Percentiles rank a stretch among this genome's conserved stretches.
These are phyloP conservation scores for Arthromyces matolae DNA, from an alignment of 768 basidiomycete species.

Conservation along the genomic window DNA sequence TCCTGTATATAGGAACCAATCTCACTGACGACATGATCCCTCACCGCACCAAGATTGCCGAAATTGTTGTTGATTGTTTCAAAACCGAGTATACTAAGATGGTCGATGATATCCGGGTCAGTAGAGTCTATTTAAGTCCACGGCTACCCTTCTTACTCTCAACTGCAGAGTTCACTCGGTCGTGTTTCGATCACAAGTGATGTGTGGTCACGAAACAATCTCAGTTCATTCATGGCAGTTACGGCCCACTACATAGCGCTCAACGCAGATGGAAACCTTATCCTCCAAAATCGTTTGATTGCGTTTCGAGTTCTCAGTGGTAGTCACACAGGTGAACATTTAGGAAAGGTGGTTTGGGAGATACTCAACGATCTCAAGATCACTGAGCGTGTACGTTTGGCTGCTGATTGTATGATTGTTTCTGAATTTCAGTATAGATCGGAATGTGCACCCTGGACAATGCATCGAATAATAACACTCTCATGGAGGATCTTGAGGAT, in stretches of 20 bases:
- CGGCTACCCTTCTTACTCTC: background rate
- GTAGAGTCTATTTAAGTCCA: background rate
- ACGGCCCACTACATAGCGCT: constrained; percentile 16
- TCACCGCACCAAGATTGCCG: constrained; percentile 22
- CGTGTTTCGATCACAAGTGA: constrained; percentile 18
- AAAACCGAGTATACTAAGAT: constrained; percentile 15
- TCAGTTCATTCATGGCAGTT: constrained; percentile 16
- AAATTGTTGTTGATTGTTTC: constrained; percentile 17
- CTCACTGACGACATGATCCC: constrained; percentile 24
- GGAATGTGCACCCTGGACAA: constrained; percentile 27
- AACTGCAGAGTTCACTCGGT: constrained; percentile 15
- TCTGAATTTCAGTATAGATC: constrained; percentile 11
- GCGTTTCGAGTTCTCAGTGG: too few relatives aligned
- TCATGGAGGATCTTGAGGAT: background rate
- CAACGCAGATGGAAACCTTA: constrained; percentile 10
- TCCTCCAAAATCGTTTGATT: constrained; percentile 12
- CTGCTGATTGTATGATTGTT: background rate
- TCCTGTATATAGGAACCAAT: constrained; percentile 19
- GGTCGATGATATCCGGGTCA: constrained; percentile 12
- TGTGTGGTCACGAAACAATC: constrained; percentile 15
- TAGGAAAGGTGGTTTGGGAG: constrained; percentile 14
- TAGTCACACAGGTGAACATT: constrained; percentile 11
- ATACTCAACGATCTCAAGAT: constrained; percentile 8
- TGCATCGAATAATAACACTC: constrained; percentile 16
- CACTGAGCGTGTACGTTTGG: constrained; percentile 1